Percentiles rank a stretch among this genome's conserved stretches.
phyloP scores from a whole-genome alignment of 352 stramenopile genomes.

The Pythium guiyangense region DNA sequence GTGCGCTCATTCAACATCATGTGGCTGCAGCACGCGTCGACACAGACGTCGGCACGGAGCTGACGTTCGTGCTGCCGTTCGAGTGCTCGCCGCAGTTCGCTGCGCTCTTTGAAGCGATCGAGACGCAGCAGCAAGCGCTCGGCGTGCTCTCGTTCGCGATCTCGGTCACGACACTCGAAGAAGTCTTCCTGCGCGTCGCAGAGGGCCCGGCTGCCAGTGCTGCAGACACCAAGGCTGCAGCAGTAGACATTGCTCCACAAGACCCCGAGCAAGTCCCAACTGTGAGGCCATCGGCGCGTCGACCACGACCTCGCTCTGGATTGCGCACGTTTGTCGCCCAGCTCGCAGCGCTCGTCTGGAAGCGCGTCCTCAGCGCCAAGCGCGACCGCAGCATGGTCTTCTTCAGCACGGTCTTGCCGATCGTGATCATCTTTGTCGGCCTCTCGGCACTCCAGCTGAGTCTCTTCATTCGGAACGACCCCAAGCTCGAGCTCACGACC shows the following conservation, averaged over 20 bases:
- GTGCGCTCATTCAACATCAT: conserved; percentile 25
- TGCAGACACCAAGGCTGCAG: background rate
- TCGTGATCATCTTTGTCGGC: conserved; percentile 62
- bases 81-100: conserved; percentile 52
- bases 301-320: background rate
- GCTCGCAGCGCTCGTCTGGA: conserved; percentile 50
- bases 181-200: conserved; percentile 90
- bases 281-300: background rate
- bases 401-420: conserved; percentile 67
- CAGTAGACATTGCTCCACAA: background rate
- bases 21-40: conserved; percentile 33
- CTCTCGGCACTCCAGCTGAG: conserved; percentile 54
- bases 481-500: conserved; percentile 30
- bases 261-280: background rate
- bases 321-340: conserved; percentile 31
- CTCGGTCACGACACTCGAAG: conserved; percentile 83
- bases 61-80: conserved; percentile 74
- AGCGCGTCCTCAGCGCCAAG: conserved; percentile 44
- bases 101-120: conserved; percentile 68
- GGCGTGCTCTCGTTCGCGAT: conserved; percentile 62
- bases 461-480: conserved; percentile 44
- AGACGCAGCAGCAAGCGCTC: conserved; percentile 29
- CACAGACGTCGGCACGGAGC: conserved; percentile 69
- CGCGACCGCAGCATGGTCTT: conserved; percentile 67
- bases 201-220: conserved; percentile 13